Evolutionary conservation across 257 asterid species (phyloP).

Genomic region (Primulina huaijiensis): DNA sequence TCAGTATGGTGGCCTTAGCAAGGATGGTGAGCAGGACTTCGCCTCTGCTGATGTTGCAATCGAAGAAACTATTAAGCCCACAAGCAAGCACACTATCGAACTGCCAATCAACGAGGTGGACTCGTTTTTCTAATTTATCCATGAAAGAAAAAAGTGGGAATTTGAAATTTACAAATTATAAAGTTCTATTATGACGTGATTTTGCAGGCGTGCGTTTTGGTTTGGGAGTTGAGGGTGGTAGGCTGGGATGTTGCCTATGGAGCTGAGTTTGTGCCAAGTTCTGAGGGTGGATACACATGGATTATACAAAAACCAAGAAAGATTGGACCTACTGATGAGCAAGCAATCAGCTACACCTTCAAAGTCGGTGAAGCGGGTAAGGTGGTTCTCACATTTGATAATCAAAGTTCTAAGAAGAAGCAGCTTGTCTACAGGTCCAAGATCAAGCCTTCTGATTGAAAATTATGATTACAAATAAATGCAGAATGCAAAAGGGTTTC

Average conservation of each 20-base stretch:
- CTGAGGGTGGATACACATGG: conserved; percentile 51
- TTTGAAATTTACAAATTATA: background rate
- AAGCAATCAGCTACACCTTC: conserved; percentile 39
- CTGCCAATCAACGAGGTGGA: conserved; percentile 46
- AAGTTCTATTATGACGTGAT: background rate
- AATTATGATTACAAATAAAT: background rate
- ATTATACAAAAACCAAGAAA: conserved; percentile 47
- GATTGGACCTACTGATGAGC: conserved; percentile 35
- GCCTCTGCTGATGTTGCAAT: conserved; percentile 37
- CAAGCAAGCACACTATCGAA: conserved; percentile 40
- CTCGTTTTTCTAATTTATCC: too few species aligned
- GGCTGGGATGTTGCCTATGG: conserved; percentile 52
- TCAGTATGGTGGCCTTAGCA: conserved; percentile 54
- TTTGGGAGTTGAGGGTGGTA: conserved; percentile 49
- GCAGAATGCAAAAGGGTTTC: background rate
- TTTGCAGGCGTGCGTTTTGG: conserved; percentile 34
- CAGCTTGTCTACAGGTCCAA: conserved; percentile 52
- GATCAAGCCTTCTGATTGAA: conserved; percentile 42
- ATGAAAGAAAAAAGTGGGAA: background rate
- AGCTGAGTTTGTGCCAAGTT: conserved; percentile 48
- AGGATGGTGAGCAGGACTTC: conserved; percentile 44
- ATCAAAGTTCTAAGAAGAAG: conserved; percentile 52
- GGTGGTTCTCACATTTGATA: conserved; percentile 47
- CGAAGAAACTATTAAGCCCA: conserved; percentile 47
- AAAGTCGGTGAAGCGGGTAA: conserved; percentile 40